Evolutionary conservation across 2,329 filamentous ascomycete genomes (phyloP), one percentile per base, ranked within the genome.

Genomic region (Graphilbum ipis-grandicollis): DNA sequence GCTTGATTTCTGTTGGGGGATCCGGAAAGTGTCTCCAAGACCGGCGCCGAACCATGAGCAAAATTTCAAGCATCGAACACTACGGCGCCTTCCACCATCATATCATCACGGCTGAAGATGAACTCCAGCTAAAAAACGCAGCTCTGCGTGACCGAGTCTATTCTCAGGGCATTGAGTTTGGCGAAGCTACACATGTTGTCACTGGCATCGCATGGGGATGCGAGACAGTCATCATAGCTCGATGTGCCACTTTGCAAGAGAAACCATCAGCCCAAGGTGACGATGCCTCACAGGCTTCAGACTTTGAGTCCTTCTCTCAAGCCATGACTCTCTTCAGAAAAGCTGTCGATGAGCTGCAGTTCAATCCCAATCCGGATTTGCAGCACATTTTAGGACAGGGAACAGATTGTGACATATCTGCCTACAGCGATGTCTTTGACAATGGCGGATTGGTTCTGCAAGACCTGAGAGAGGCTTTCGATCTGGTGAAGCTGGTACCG

Each of bases 381-480:
- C 14, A 10, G 9, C 13, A 14, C 5, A 14, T 36, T 4, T 13
- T 19, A 2, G n/a, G 14, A 7, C 2, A 31, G 12, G 31, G 18
- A 3, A n/a, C 18, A 17, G 3, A 22, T 3, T 19, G 25, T 2
- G 25, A 26, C 17, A 13, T 39, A 2, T 18, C 26, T 9, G 38
- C 38, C 2, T 37, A 39, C 31, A 40, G 39, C 18, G 39, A 40
- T 22, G n/a, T 30, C 5, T 37, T 35, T 15, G 21, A 32, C 5
- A 19, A 28, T 2, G 22, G 19, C 18, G 35, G 35, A 14, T 19
- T 40, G 13, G 19, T 35, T 17, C 13, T 40, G 31, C 0, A 32
- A n/a, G 32, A 35, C 22, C 14, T 37, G 17, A 6, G 9, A 13
- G 39, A 40, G 35, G 39, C 35, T 2, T 33, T 40, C 12, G 15